These are phyloP conservation scores for Rhizopus arrhizus DNA, from an alignment of 371 early-diverging fungal genomes.

Conservation along the genomic window DNA sequence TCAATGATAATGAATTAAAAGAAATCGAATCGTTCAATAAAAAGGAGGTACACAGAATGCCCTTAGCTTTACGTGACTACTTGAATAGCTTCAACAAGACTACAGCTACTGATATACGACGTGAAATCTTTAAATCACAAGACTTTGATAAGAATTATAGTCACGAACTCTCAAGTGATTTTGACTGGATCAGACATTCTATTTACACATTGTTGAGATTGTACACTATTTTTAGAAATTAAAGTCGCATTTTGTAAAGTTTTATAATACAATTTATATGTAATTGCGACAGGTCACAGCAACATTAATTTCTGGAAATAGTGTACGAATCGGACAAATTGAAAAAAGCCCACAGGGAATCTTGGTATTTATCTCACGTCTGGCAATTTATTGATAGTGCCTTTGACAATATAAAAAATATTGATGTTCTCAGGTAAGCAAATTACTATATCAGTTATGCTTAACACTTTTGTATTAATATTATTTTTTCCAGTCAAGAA, in stretches of 20 bases:
- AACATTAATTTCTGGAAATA: too few relatives aligned
- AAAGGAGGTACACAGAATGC: too few relatives aligned
- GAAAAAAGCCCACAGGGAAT: slow-evolving; percentile 13
- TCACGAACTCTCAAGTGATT: not conserved
- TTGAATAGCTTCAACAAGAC: slow-evolving; percentile 12
- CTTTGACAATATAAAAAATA: slow-evolving; percentile 15
- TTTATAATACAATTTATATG: too few relatives aligned
- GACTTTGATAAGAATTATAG: slow-evolving; percentile 10
- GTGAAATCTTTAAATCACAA: slow-evolving; percentile 12
- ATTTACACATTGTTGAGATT: slow-evolving; percentile 16
- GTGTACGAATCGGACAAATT: slow-evolving; percentile 15
- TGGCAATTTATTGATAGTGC: too few relatives aligned
- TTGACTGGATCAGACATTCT: slow-evolving; percentile 15
- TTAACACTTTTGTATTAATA: slow-evolving; percentile 7
- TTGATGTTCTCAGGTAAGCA: slow-evolving; percentile 22
- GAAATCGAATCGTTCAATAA: slow-evolving; percentile 4
- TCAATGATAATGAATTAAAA: slow-evolving; percentile 6
- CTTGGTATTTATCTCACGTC: slow-evolving; percentile 15
- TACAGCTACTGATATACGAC: slow-evolving; percentile 17
- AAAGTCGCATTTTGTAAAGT: too few relatives aligned
- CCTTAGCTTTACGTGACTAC: too few relatives aligned
- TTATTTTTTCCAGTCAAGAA: slow-evolving; percentile 8
- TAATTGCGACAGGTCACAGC: too few relatives aligned
- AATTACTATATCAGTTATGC: slow-evolving; percentile 7
- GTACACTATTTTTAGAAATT: too few relatives aligned